Base-by-base conservation (phyloP, 257 asterid genomes). In the Verbena officinalis region DNA sequence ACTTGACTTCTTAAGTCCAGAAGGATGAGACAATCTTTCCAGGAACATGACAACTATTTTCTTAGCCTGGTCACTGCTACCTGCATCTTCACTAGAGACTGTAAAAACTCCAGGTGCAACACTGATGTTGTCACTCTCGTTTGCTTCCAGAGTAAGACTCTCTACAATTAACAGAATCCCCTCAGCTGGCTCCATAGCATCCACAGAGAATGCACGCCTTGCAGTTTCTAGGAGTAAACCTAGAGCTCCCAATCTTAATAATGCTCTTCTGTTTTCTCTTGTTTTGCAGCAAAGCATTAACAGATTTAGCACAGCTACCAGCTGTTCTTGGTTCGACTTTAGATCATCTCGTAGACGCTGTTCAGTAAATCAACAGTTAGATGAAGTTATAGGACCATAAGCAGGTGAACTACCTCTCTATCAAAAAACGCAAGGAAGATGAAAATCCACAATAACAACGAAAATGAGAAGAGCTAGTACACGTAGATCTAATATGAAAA, bases 161-260 rank as follows among this genome's bases (percentile, higher is more conserved):
- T 94, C 99, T 62, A 94, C 99, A 67, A 94, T 94, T 71, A 86
- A 75, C 38, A 94, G 82, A 73, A 94, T 94, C 43, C 99, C 99
- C 81, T 94, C 99, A 60, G 99, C 99, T 64, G 96, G 96, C 72
- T 94, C 99, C 95, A 94, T 94, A 27, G 97, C 99, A 76, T 94
- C 99, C 21, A 94, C 90, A 56, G 84, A 82, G 81, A 94, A 94
- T 59, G 99, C 99, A 67, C 95, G 91, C 72, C 99, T 88, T 46
- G 99, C 99, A 23, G 96, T 94, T 83, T 94, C 97, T 54, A 94
- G 97, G 60, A 94, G 95, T 50, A 90, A 80, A 62, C 88, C 87
- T 72, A 90, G 79, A 55, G 99, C 96, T 55, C 96, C 99, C 59
- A 86, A 71, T 73, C 81, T 83, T 73, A 94, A 74, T 48, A 94